A percentile compares a stretch with the other conserved stretches of the same genome.
These are phyloP conservation scores for Globisporangium viniferum DNA, from an alignment of 352 stramenopile genomes.

Conservation along the genomic window DNA sequence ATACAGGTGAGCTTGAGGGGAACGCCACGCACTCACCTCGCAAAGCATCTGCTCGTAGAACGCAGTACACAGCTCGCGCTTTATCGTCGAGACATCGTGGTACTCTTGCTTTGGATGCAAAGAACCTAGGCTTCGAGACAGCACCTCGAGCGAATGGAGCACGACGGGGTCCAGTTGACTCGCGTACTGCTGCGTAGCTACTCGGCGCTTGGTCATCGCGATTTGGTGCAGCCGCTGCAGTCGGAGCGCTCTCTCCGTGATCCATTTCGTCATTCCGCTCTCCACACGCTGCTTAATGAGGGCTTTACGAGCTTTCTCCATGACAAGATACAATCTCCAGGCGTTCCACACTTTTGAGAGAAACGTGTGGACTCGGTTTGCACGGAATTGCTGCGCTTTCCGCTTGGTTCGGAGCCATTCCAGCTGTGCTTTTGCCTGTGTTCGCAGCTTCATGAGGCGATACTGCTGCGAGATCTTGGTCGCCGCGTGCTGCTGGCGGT, in stretches of 20 bases:
- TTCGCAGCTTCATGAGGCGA: slow-evolving; percentile 16
- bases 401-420: not conserved
- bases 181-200: not conserved
- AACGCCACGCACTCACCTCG: slow-evolving; percentile 33
- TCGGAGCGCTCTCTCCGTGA: slow-evolving; percentile 6
- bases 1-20: slow-evolving; percentile 25
- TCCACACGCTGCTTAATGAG: slow-evolving; percentile 11
- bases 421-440: slow-evolving; percentile 23
- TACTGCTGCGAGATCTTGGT: slow-evolving; percentile 27
- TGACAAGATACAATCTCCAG: not conserved
- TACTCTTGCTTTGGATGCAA: not conserved
- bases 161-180: slow-evolving; percentile 7
- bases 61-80: not conserved
- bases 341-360: not conserved
- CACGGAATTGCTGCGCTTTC: slow-evolving; percentile 12
- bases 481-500: slow-evolving; percentile 26
- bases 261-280: slow-evolving; percentile 15
- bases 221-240: not conserved
- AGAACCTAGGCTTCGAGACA: not conserved
- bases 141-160: not conserved
- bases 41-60: slow-evolving; percentile 16
- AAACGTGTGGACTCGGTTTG: slow-evolving; percentile 9
- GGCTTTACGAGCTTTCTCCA: not conserved
- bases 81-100: not conserved
- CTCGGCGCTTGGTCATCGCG: not conserved